Base-by-base conservation (phyloP, 2,329 filamentous ascomycete species). In the Neoascochyta sp. region DNA sequence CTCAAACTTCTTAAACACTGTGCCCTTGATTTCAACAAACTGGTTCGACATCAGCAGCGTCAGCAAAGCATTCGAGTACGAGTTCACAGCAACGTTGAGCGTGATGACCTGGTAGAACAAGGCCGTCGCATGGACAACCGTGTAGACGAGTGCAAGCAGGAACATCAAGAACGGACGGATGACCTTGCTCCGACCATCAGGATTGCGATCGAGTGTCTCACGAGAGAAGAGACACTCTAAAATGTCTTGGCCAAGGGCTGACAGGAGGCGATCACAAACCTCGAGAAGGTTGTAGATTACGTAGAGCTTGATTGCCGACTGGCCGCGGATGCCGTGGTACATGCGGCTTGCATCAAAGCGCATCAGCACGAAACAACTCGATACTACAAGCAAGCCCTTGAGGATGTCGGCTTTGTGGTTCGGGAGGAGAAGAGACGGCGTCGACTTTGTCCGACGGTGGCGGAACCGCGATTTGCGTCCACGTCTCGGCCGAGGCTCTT, bases 271-370 rank as follows among this genome's bases (percentile, higher is more conserved):
- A 62, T 98, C 92, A 31, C 84, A 84, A 2, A 93, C 85, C 65
- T 98, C 92, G 4, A 98, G 77, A 18, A 95, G 86, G 55, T 98
- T 98, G 71, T 95, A 98, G 32, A 98, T 96, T 36, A 98, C 92
- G 60, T 98, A 98, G 8, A 98, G 75, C 60, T 98, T 98, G 67
- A 98, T 95, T 6, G 90, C 89, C 2, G 89, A 90, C 62, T 98
- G 92, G 0, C 88, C 92, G 25, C 90, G 83, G 50, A 98, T 95
- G 52, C 89, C 89, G 62, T 98, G 92, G 56, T 98, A 98, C 86
- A 96, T 95, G 29, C 89, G 80, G 57, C 89, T 95, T 5, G 92
- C 92, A 59, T 98, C 93, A 24, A 98, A 82, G 14, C 78, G 81
- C 80, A 95, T 90, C 28, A 98, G 70, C 9, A 90, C 79, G 29